Conservation (phyloP, 306 rosid species). For the Prunus mongolica region DNA sequence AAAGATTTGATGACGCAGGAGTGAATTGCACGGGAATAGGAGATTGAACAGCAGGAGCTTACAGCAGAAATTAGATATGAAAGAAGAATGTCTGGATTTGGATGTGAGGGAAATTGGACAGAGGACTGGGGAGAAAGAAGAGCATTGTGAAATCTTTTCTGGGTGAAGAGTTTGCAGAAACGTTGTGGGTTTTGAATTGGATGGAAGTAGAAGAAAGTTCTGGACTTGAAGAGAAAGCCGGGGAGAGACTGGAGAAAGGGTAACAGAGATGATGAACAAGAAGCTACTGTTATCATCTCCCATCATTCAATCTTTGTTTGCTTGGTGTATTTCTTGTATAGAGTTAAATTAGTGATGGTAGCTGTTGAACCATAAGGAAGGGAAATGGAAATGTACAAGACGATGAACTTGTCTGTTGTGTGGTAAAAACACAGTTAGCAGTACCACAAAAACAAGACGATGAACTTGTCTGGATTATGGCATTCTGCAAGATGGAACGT, state of each 20-base stretch:
- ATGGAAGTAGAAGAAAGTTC: background rate
- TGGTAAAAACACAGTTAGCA: too few species aligned
- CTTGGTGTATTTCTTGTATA: background rate
- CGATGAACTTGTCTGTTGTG: too few species aligned
- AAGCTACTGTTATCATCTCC: conserved; percentile 20
- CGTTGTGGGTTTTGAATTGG: conserved; percentile 3
- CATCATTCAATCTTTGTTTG: conserved; percentile 12
- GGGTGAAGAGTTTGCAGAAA: conserved; percentile 17
- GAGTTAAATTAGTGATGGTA: too few species aligned
- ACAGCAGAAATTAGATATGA: conserved; percentile 43
- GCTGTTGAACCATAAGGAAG: too few species aligned
- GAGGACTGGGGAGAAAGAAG: conserved; percentile 10
- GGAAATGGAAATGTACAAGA: too few species aligned
- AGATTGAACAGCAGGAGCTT: conserved; percentile 42
- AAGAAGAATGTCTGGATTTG: conserved; percentile 32
- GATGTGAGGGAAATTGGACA: background rate
- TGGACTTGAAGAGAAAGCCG: background rate
- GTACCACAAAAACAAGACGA: too few species aligned
- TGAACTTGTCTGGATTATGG: too few species aligned
- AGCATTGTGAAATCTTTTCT: conserved; percentile 10
- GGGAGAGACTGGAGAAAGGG: background rate
- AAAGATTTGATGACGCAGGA: conserved; percentile 59
- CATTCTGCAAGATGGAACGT: too few species aligned
- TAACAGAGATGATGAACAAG: conserved; percentile 1
- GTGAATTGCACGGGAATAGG: conserved; percentile 49